Base-by-base conservation (phyloP, 805 yeast species). In the Candida railenensis region DNA sequence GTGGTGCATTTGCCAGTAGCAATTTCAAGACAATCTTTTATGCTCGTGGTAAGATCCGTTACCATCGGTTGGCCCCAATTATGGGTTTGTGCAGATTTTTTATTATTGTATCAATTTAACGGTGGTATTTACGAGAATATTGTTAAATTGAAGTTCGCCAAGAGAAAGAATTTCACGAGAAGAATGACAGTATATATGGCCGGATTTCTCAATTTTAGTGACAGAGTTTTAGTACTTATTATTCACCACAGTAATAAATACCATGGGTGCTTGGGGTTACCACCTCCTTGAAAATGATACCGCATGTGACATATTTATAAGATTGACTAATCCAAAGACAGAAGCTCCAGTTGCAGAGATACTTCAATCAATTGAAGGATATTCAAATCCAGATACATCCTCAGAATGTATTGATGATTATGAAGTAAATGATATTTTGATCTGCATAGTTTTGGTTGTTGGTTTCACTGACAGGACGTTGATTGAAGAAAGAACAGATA, bases 191-290 rank as follows among this genome's bases (percentile, higher is more conserved):
- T n/a, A n/a, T n/a, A n/a, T n/a, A n/a, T n/a, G n/a, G n/a, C n/a
- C n/a, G n/a, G n/a, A n/a, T n/a, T n/a, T n/a, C n/a, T n/a, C n/a
- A n/a, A n/a, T n/a, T 50, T 52, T 48, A 52, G 51, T 52, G 52
- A 50, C 46, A 52, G 46, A n/a, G 16, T 20, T 34, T 11, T 25
- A 25, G 30, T 25, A 7, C 30, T 11, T 25, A n/a, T n/a, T n/a
- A n/a, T n/a, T n/a, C n/a, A n/a, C n/a, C n/a, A n/a, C n/a, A n/a
- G n/a, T 25, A 25, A 25, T 25, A 36, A 4, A n/a, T 19, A 14
- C 16, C 4, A 36, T 36, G 39, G 39, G 39, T 5, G 39, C 39
- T 4, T 36, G 39, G 39, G 39, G 39, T 19, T 18, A 19, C 12
- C 4, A 18, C 12, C 12, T 36, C 3, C 22, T 36, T 5, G 39